Evolutionary conservation across 805 yeast species (phyloP).

Genomic region (Starmerella roubikii): DNA sequence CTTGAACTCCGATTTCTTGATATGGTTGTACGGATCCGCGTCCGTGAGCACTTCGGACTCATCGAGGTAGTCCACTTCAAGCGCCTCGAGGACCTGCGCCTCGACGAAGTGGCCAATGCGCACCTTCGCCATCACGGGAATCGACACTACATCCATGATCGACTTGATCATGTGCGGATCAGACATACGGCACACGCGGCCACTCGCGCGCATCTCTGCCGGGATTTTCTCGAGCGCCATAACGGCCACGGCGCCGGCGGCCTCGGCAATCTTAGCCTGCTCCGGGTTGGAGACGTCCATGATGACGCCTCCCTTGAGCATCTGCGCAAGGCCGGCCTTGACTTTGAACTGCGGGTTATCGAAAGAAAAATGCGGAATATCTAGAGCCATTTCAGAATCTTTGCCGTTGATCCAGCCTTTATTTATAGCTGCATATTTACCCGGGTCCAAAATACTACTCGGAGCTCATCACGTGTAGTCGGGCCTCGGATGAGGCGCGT

Average conservation of each 20-base stretch:
- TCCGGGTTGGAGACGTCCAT: constrained; percentile 59
- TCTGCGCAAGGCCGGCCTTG: constrained; percentile 72
- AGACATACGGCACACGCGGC: constrained; percentile 75
- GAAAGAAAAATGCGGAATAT: too few species aligned
- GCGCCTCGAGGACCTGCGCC: constrained; percentile 60
- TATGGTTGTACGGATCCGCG: constrained; percentile 58
- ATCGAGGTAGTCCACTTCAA: constrained; percentile 67
- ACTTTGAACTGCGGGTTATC: constrained; percentile 29
- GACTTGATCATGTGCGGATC: constrained; percentile 68
- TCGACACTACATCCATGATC: constrained; percentile 47
- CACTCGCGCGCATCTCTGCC: constrained; percentile 70
- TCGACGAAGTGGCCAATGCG: constrained; percentile 75
- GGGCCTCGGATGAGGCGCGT: too few species aligned
- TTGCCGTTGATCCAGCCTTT: too few species aligned
- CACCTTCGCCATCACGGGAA: constrained; percentile 68
- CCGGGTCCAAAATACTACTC: too few species aligned
- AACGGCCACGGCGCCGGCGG: constrained; percentile 79
- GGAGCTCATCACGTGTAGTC: too few species aligned
- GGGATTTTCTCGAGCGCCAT: constrained; percentile 82
- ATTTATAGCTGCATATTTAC: too few species aligned
- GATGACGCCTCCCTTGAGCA: constrained; percentile 51
- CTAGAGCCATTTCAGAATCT: too few species aligned
- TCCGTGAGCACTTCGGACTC: constrained; percentile 78
- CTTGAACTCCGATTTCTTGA: constrained; percentile 43
- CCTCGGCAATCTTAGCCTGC: constrained; percentile 68